Evolutionary conservation across 305 asterid species (phyloP), one percentile per base, ranked within the genome.

Genomic region (Fraxinus sp.): DNA sequence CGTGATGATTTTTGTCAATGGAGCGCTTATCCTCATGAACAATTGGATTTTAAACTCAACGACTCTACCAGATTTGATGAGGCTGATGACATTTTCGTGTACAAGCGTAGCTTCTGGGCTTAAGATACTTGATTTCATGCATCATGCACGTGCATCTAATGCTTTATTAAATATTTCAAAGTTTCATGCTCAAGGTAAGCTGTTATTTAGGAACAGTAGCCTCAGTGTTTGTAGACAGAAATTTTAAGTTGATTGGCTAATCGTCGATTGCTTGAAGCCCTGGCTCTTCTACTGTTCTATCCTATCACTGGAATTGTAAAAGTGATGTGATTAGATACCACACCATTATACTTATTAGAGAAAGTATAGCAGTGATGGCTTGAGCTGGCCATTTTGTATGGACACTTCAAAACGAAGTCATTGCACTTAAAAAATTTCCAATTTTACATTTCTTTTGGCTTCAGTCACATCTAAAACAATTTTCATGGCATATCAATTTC

Each of bases 21-120:
- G 77, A 77, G 81, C 35, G 28, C 55, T 35, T 37, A 4, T 82
- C 62, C 77, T 37, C 35, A 11, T 57, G 82, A 81, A 35, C 28
- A 77, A 39, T 81, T 83, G 26, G 87, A 86, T 78, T 30, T 20
- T 55, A 83, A 86, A 35, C 85, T 86, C 84, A 79, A 82, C 2
- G 87, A 85, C 78, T 79, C 83, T 43, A 57, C 85, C 81, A 79
- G 66, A 71, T 72, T 86, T 4, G 83, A 87, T 35, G 86, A 80
- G 71, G 87, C 90, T 7, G 89, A 89, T 82, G 90, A 89, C 86
- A 88, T 83, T 72, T 88, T 86, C 88, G 84, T 88, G 90, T 86
- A 86, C 87, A 77, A 83, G 71, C 82, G 75, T 82, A 84, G 80
- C 81, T 52, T 86, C 88, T 84, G 83, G 73, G 82, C 85, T 84